A percentile compares a stretch with the other conserved stretches of the same genome.
These are phyloP conservation scores for Colletotrichum gigasporum DNA, from an alignment of 2,329 filamentous ascomycete species.

Conservation along the genomic window DNA sequence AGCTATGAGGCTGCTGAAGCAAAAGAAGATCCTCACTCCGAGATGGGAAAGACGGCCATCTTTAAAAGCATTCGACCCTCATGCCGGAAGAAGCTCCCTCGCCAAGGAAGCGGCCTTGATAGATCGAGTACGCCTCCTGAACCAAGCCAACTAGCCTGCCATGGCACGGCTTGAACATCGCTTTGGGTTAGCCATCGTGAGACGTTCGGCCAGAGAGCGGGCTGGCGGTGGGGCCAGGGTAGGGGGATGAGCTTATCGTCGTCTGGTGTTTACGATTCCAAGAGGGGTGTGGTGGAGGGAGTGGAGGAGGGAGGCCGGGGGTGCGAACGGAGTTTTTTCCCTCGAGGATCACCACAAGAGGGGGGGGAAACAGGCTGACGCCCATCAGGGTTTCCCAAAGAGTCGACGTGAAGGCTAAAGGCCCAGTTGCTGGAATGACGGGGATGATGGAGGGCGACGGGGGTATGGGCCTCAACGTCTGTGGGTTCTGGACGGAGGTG, in stretches of 20 bases:
- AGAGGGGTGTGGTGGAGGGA: slow-evolving; percentile 20
- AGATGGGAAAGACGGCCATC: slow-evolving; percentile 20
- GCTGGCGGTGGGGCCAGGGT: slow-evolving; percentile 19
- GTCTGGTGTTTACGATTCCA: slow-evolving; percentile 31
- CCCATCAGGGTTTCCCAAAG: neutral
- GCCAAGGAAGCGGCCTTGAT: neutral
- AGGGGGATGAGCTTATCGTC: slow-evolving; percentile 29
- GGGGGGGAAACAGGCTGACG: neutral
- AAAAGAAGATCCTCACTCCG: neutral
- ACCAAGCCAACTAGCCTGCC: slow-evolving; percentile 2
- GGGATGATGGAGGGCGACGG: slow-evolving; percentile 1
- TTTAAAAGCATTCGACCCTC: slow-evolving; percentile 15
- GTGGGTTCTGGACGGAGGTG: slow-evolving; percentile 14
- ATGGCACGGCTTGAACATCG: slow-evolving; percentile 17
- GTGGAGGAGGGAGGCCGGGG: slow-evolving; percentile 14
- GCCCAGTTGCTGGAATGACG: slow-evolving; percentile 10
- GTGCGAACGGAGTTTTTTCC: slow-evolving; percentile 16
- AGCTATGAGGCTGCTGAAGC: slow-evolving; percentile 22
- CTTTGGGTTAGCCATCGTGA: slow-evolving; percentile 21
- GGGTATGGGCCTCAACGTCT: slow-evolving; percentile 10
- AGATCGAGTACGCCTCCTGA: slow-evolving; percentile 12
- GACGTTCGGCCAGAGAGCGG: slow-evolving; percentile 25
- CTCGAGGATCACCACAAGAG: slow-evolving; percentile 10
- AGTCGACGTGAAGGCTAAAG: slow-evolving; percentile 15
- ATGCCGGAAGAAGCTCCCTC: neutral